These are phyloP conservation scores for Epichloe gansuensis DNA, from an alignment of 2,329 filamentous ascomycete species.

Conservation along the genomic window DNA sequence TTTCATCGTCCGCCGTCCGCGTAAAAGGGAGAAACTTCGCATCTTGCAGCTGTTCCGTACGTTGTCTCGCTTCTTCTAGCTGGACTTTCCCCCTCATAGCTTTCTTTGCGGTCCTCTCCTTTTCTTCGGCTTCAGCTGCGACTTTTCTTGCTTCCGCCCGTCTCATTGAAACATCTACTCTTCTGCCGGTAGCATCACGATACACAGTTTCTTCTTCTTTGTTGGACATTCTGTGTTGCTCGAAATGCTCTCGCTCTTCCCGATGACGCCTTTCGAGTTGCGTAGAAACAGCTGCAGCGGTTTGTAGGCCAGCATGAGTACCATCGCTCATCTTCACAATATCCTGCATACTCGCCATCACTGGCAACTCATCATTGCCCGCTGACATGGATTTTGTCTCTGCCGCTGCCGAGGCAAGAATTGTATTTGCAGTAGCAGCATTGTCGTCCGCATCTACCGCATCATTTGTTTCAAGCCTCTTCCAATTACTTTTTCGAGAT, in stretches of 20 bases:
- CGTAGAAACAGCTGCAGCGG: slow-evolving; percentile 61
- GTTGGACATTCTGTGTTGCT: slow-evolving; percentile 27
- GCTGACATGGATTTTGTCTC: slow-evolving; percentile 44
- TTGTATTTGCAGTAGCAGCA: slow-evolving; percentile 56
- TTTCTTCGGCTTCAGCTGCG: slow-evolving; percentile 55
- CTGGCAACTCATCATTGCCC: slow-evolving; percentile 36
- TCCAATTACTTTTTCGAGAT: slow-evolving; percentile 72
- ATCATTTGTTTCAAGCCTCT: slow-evolving; percentile 42
- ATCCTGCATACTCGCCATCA: slow-evolving; percentile 31
- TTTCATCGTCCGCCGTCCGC: slow-evolving; percentile 68
- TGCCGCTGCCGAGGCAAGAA: slow-evolving; percentile 58
- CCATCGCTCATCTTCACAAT: slow-evolving; percentile 71
- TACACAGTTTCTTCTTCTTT: slow-evolving; percentile 74
- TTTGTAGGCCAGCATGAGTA: slow-evolving; percentile 76
- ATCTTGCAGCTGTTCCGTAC: slow-evolving; percentile 59
- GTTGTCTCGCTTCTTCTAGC: slow-evolving; percentile 48
- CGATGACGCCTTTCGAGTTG: slow-evolving; percentile 53
- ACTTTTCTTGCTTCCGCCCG: slow-evolving; percentile 67
- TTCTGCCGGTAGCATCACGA: slow-evolving; percentile 84
- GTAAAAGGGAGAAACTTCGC: slow-evolving; percentile 74
- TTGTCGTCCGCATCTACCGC: slow-evolving; percentile 19
- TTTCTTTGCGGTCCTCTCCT: slow-evolving; percentile 53
- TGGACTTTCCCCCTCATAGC: slow-evolving; percentile 82
- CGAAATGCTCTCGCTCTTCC: slow-evolving; percentile 45
- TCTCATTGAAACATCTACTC: slow-evolving; percentile 86